Base-by-base conservation (phyloP, 768 basidiomycete genomes). In the Panellus pusillus region DNA sequence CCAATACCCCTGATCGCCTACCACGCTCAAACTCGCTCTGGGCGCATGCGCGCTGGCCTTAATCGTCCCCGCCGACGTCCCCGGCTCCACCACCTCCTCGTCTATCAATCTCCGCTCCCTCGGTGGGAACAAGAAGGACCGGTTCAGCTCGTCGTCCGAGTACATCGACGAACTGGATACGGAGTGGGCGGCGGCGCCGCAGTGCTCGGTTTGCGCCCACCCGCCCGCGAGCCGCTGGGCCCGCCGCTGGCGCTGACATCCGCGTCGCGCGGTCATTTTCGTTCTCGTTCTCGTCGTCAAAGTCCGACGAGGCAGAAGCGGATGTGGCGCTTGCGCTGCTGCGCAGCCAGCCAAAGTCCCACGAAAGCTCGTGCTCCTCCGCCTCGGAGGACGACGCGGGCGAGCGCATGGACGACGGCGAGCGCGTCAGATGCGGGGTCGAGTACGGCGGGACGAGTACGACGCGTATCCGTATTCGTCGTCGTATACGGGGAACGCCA, bases 51-150 rank as follows among this genome's bases (percentile, higher is more conserved):
- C 49, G 27, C 66, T 62, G 32, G 66, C 67, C 18, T 76, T 68
- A 49, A 78, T 72, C 20, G 77, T 79, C 39, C 71, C 78, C 27
- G 69, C 70, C 28, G 80, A 77, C 13, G 76, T 74, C n/a, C 74
- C 72, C n/a, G 78, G 72, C 54, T 76, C 65, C 42, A 74, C 68
- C 20, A 63, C 64, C 7, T 58, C 50, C 29, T 61, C 66, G 18
- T 43, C 58, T 15, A 62, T 38, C 18, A 35, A 35, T 35, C 19
- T 24, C 29, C 50, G 14, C 24, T 13, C 28, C 7, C 47, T 28
- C 13, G 44, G 13, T 15, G 54, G 58, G 39, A 55, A 56, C 37
- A 52, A 53, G 24, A 55, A 60, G 19, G 45, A 27, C 44, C 27
- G 20, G 24, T 19, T 14, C 39, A 61, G 55, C 55, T 61, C 59